Percentiles rank a stretch among this genome's conserved stretches.
phyloP scores from a whole-genome alignment of 148 eudicot species.

The Fallopia convolvulus region DNA sequence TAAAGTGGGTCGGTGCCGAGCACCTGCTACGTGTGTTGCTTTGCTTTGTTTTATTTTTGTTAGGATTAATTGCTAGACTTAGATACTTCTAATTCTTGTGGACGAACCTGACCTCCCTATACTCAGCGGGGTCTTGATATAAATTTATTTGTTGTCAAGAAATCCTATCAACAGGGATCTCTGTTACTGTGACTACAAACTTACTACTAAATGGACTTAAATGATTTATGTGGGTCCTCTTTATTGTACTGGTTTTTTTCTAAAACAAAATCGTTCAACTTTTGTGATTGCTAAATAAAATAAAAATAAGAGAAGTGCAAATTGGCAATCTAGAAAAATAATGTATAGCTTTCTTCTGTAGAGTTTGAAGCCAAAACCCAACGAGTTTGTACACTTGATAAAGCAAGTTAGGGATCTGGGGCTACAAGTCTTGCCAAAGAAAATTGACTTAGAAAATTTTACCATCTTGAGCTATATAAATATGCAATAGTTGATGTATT shows the following conservation, averaged over 20 bases:
- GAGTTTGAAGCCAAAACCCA: constrained; percentile 63
- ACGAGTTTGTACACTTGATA: constrained; percentile 35
- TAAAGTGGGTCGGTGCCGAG: too few species aligned
- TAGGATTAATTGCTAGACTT: too few species aligned
- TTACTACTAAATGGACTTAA: neutral
- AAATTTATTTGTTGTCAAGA: too few species aligned
- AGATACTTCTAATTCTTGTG: too few species aligned
- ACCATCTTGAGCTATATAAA: neutral
- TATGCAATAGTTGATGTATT: neutral
- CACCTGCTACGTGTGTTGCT: too few species aligned
- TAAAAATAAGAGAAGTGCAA: constrained; percentile 56
- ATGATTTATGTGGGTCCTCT: neutral
- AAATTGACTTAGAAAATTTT: constrained; percentile 9
- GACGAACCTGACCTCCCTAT: too few species aligned
- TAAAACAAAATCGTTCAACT: neutral
- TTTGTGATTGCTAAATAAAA: constrained; percentile 13
- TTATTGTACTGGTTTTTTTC: neutral
- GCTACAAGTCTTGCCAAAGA: constrained; percentile 33
- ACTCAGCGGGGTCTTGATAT: too few species aligned
- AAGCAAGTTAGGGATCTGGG: constrained; percentile 25
- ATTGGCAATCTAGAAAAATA: constrained; percentile 51
- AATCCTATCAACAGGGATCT: too few species aligned
- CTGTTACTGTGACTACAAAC: neutral
- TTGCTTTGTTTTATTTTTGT: too few species aligned
- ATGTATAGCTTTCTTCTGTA: constrained; percentile 27